Evolutionary conservation across 2,329 filamentous ascomycete genomes (phyloP).

Genomic region (Ophiocordyceps camponoti-leonardi): DNA sequence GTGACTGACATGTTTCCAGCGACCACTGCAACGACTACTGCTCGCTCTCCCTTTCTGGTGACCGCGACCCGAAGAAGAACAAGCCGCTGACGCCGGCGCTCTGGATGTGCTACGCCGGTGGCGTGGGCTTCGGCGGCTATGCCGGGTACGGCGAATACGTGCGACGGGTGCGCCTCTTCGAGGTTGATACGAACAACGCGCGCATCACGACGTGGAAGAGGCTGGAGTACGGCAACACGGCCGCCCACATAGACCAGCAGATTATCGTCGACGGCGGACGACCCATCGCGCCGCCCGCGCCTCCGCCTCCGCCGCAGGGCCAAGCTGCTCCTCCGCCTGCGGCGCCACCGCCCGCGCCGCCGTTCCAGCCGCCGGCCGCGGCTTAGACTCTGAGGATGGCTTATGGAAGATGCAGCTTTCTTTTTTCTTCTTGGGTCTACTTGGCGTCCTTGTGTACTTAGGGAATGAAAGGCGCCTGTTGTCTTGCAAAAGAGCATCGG

Average conservation of each 20-base stretch:
- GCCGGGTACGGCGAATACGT: conserved; percentile 78
- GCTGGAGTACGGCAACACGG: conserved; percentile 47
- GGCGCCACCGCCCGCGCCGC: conserved; percentile 1
- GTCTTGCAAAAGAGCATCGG: background rate
- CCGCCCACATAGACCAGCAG: conserved; percentile 41
- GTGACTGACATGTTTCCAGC: conserved; percentile 18
- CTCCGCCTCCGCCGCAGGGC: conserved; percentile 2
- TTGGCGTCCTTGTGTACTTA: background rate
- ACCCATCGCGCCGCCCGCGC: conserved; percentile 15
- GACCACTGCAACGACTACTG: conserved; percentile 98
- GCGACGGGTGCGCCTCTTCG: conserved; percentile 73
- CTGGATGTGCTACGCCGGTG: conserved; percentile 98
- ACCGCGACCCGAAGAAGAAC: conserved; percentile 8
- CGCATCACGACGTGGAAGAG: conserved; percentile 87
- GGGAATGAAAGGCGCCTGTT: background rate
- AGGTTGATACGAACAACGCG: conserved; percentile 82
- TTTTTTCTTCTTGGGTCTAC: too few species aligned
- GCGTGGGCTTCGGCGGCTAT: conserved; percentile 84
- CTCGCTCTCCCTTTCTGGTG: conserved; percentile 38
- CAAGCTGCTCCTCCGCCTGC: conserved; percentile 2
- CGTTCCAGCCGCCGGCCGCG: background rate
- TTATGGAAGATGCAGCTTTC: too few species aligned
- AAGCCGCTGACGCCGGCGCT: conserved; percentile 39
- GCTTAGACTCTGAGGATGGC: background rate
- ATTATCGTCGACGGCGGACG: conserved; percentile 48